These are phyloP conservation scores for Mortierella sp. DNA, from an alignment of 371 early-diverging fungal species.

Conservation along the genomic window DNA sequence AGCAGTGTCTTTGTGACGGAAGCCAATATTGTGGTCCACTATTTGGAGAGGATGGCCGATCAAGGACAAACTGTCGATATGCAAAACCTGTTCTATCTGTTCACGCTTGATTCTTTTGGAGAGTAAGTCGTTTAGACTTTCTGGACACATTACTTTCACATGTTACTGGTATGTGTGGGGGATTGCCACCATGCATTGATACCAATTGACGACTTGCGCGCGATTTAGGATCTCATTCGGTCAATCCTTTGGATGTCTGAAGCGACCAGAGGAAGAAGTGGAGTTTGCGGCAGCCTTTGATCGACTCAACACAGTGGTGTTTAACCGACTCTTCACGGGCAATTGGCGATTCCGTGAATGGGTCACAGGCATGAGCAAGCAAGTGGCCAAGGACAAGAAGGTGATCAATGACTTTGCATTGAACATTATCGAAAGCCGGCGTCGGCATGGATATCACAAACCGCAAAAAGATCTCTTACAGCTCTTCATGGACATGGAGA, in stretches of 20 bases:
- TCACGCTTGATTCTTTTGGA: conserved; percentile 70
- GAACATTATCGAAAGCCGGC: conserved; percentile 31
- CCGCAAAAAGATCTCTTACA: conserved; percentile 63
- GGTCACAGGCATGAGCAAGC: conserved; percentile 24
- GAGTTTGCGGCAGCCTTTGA: conserved; percentile 52
- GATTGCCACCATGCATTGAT: neutral
- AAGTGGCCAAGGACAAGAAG: conserved; percentile 35
- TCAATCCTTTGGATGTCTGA: conserved; percentile 41
- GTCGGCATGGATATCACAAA: conserved; percentile 30
- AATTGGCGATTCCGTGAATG: conserved; percentile 37
- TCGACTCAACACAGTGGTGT: conserved; percentile 42
- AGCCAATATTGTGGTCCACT: conserved; percentile 27
- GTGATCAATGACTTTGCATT: conserved; percentile 35
- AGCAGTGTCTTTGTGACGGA: conserved; percentile 60
- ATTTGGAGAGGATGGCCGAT: conserved; percentile 52
- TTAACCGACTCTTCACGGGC: conserved; percentile 35
- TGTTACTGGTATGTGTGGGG: neutral
- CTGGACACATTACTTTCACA: neutral
- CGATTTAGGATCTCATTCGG: conserved; percentile 33
- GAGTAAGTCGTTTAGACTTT: conserved; percentile 40
- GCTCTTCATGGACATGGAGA: conserved; percentile 67
- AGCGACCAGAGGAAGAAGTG: conserved; percentile 34
- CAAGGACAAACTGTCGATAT: conserved; percentile 59
- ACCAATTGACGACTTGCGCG: neutral
- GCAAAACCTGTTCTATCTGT: conserved; percentile 68